phyloP scores from a whole-genome alignment of 2,329 filamentous ascomycete genomes.

The Aspergillus tamarii region DNA sequence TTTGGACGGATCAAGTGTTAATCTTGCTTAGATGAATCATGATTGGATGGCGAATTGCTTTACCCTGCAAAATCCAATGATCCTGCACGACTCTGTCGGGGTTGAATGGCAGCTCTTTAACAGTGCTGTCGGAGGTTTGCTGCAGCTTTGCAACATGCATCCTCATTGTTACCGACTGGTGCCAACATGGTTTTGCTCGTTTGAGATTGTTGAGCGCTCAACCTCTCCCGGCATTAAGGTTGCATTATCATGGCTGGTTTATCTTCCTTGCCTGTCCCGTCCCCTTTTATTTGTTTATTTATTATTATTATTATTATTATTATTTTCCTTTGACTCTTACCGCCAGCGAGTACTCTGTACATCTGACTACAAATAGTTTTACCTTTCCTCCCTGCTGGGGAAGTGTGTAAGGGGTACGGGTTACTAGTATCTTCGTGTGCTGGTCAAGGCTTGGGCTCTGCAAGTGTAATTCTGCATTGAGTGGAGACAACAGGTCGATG shows the following conservation, averaged over 20 bases:
- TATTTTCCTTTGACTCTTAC: not conserved
- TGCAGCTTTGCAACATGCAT: constrained; percentile 8
- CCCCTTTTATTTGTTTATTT: not conserved
- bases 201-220: constrained; percentile 2
- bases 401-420: constrained; percentile 17
- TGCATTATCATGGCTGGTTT: not conserved
- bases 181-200: not conserved
- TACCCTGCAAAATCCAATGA: constrained; percentile 15
- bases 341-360: not conserved
- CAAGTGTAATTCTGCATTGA: constrained; percentile 33
- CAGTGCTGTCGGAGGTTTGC: constrained; percentile 1
- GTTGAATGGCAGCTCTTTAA: constrained; percentile 11
- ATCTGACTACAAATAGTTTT: not conserved
- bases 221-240: not conserved
- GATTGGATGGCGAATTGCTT: constrained; percentile 20
- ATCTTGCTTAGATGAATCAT: constrained; percentile 16
- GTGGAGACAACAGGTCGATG: constrained; percentile 32
- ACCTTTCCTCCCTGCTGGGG: constrained; percentile 9
- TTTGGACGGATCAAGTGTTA: constrained; percentile 25
- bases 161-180: not conserved
- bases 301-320: no score
- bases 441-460: constrained; percentile 40
- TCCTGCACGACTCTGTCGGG: constrained; percentile 25
- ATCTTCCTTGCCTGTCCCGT: not conserved
- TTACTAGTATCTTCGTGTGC: constrained; percentile 23